A percentile compares a stretch with the other conserved stretches of the same genome.
Evolutionary conservation across 2,329 filamentous ascomycete genomes (phyloP).

Genomic region (Malbranchea zuffiana): DNA sequence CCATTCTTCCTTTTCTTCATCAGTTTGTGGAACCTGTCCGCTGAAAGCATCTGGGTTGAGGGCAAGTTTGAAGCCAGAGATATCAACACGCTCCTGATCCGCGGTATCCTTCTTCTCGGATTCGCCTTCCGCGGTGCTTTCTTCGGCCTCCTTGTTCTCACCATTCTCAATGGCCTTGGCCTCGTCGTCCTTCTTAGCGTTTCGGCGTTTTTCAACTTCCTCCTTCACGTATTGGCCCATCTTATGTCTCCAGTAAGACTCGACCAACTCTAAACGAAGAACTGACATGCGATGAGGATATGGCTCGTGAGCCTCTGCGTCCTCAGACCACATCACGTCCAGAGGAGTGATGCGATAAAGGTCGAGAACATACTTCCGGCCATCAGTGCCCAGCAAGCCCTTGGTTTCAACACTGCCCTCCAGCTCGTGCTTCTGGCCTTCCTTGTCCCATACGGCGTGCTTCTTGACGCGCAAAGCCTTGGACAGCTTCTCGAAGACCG

Average conservation of each 20-base stretch:
- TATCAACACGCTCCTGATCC: constrained; percentile 62
- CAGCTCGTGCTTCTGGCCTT: constrained; percentile 75
- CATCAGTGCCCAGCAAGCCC: constrained; percentile 91
- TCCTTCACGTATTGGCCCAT: constrained; percentile 79
- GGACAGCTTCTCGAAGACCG: constrained; percentile 80
- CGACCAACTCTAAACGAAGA: constrained; percentile 77
- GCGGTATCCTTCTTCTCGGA: constrained; percentile 32
- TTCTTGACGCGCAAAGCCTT: constrained; percentile 85
- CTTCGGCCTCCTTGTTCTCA: constrained; percentile 8
- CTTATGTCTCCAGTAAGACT: constrained; percentile 71
- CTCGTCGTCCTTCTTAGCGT: constrained; percentile 29
- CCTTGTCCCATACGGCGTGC: constrained; percentile 97
- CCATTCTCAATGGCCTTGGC: constrained; percentile 25
- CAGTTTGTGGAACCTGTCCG: constrained; percentile 78
- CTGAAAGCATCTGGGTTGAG: constrained; percentile 95
- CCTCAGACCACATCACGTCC: constrained; percentile 83
- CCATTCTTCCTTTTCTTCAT: constrained; percentile 77
- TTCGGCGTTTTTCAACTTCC: constrained; percentile 57
- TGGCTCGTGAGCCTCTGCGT: constrained; percentile 47
- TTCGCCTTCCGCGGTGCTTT: constrained; percentile 29
- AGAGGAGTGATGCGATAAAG: constrained; percentile 88
- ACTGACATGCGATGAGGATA: constrained; percentile 98
- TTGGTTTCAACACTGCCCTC: constrained; percentile 97
- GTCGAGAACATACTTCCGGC: constrained; percentile 93
- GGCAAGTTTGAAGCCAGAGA: constrained; percentile 74